Percentiles rank a stretch among this genome's conserved stretches.
Evolutionary conservation across 768 basidiomycete genomes (phyloP).

Genomic region (Calocera viscosa): DNA sequence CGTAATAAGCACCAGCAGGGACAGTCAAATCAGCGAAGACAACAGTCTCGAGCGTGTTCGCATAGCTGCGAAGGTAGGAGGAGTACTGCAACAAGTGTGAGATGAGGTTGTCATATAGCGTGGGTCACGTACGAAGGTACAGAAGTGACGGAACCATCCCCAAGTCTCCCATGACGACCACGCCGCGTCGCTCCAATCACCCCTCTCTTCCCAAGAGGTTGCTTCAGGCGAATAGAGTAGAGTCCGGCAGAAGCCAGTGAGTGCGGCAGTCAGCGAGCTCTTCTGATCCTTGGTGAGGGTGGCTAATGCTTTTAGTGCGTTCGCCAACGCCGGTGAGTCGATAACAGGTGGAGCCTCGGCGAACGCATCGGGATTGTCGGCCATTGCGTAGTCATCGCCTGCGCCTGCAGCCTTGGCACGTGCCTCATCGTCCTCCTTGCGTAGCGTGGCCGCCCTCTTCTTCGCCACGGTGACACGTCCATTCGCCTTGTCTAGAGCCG

Average conservation of each 20-base stretch:
- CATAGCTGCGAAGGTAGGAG: conserved; percentile 63
- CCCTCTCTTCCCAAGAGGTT: conserved; percentile 57
- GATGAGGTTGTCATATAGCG: not conserved
- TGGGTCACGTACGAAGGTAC: conserved; percentile 48
- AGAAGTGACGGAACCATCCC: conserved; percentile 87
- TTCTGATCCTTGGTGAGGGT: conserved; percentile 68
- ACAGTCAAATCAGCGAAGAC: conserved; percentile 37
- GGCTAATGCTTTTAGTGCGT: conserved; percentile 60
- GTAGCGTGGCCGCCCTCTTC: conserved; percentile 55
- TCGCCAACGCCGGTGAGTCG: conserved; percentile 48
- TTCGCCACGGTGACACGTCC: conserved; percentile 71
- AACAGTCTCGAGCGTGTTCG: conserved; percentile 57
- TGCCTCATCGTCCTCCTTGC: conserved; percentile 82
- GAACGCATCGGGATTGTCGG: conserved; percentile 43
- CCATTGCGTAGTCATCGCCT: conserved; percentile 47
- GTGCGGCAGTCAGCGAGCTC: conserved; percentile 51
- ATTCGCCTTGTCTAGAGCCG: conserved; percentile 79
- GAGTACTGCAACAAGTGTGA: conserved; percentile 44
- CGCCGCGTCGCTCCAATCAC: conserved; percentile 54
- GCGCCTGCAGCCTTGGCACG: conserved; percentile 47
- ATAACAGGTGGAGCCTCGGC: not conserved
- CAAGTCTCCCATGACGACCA: conserved; percentile 82
- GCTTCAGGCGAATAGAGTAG: conserved; percentile 42
- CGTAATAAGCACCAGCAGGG: not conserved
- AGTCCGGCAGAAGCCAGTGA: conserved; percentile 62